Base-by-base conservation (phyloP, 495 filamentous ascomycete species). In the Podospora sp. region DNA sequence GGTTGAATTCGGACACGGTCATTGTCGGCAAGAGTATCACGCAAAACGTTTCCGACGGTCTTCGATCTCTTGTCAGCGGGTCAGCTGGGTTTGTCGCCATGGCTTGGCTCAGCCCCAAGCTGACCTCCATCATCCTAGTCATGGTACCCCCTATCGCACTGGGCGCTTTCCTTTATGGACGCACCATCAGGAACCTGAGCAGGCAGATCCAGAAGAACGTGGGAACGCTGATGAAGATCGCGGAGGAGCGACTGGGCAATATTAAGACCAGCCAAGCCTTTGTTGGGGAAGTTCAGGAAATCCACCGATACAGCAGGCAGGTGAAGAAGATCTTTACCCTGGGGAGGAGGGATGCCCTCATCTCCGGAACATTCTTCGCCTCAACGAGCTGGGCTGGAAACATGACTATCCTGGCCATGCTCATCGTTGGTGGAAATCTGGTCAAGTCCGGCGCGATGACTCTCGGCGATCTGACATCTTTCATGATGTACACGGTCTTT, bases 11-110 rank as follows among this genome's bases (percentile, higher is more conserved):
- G 9, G 95, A 99, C 75, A 97, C 95, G 1, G 90, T 98, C 69
- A 94, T 99, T 69, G 94, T 98, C 35, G 95, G 94, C 69, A 99
- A 99, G 80, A 96, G 92, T 77, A 96, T 99, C 71, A 98, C 96
- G 11, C 95, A 98, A 71, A 99, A 99, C 74, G 80, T 99, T 52
- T 97, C 94, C 1, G 95, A 99, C 79, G 95, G 95, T 14, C 81
- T 98, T 29, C 88, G 95, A 29, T 88, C 95, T 4, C 79, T 92
- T 59, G 93, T 99, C 57, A 96, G 92, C 73, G 94, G 95, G 66
- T 85, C 84, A 0, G 94, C 94, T 66, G 96, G 96, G 2, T 89
- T 99, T 69, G 86, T 86, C 49, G 83, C 94, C 69, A 98, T 99
- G 95, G 88, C 89, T 21, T 98, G 93, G 81, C 90, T 97, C 62